Conservation (phyloP, 768 basidiomycete species). For the Boletus subcaerulescens region DNA sequence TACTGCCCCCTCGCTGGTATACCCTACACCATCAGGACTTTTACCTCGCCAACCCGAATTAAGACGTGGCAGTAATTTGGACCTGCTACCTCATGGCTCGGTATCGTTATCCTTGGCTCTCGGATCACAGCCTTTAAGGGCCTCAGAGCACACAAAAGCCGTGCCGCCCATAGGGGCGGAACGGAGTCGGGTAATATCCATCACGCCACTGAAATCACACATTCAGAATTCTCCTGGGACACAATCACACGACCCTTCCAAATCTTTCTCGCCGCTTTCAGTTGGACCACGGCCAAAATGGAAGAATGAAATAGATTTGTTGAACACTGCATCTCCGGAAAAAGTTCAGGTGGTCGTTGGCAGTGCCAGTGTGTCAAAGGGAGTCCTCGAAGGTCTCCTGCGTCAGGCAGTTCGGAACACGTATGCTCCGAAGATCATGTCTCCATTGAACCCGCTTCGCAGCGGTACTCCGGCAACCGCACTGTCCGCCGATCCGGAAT, state of each 20-base stretch:
- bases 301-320: background rate
- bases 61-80: slow-evolving; percentile 4
- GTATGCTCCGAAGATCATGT: slow-evolving; percentile 26
- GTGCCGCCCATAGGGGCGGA: slow-evolving; percentile 32
- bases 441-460: slow-evolving; percentile 33
- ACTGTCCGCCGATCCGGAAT: slow-evolving; percentile 19
- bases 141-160: slow-evolving; percentile 19
- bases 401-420: slow-evolving; percentile 25
- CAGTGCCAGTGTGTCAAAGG: slow-evolving; percentile 5
- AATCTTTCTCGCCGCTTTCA: slow-evolving; percentile 6
- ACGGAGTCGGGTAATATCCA: slow-evolving; percentile 23
- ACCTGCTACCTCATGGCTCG: slow-evolving; percentile 8
- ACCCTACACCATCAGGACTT: slow-evolving; percentile 23
- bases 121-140: slow-evolving; percentile 26
- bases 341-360: background rate
- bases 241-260: background rate
- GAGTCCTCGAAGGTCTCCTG: slow-evolving; percentile 26
- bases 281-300: slow-evolving; percentile 3
- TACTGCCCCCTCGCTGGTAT: background rate
- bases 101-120: slow-evolving; percentile 22
- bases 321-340: background rate
- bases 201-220: slow-evolving; percentile 10
- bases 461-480: slow-evolving; percentile 2
- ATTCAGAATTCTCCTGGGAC: background rate
- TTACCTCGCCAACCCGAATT: slow-evolving; percentile 7